These are phyloP conservation scores for Globisporangium uncinulatum DNA, from an alignment of 352 stramenopile species.

Conservation along the genomic window DNA sequence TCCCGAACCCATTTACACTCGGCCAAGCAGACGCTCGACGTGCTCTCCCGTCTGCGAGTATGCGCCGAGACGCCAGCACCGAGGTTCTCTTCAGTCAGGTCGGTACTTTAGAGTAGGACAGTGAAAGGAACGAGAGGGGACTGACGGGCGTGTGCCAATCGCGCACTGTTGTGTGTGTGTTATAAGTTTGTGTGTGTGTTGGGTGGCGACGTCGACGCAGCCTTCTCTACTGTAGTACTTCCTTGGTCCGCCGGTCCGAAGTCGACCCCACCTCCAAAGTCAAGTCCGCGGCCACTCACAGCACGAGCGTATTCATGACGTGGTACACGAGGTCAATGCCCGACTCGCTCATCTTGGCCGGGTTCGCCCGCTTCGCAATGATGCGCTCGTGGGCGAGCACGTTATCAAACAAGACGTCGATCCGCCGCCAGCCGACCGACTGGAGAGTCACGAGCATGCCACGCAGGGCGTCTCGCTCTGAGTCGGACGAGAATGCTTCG, in stretches of 20 bases:
- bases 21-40: not conserved
- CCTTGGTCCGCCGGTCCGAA: no score
- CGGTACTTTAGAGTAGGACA: constrained; percentile 18
- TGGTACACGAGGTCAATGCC: constrained; percentile 73
- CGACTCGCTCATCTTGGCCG: constrained; percentile 45
- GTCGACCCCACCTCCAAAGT: not conserved
- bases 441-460: constrained; percentile 74
- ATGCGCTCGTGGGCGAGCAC: constrained; percentile 74
- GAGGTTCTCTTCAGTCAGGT: constrained; percentile 19
- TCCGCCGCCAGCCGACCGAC: constrained; percentile 62
- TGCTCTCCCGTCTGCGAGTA: no score
- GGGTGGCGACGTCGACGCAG: no score
- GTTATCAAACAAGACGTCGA: constrained; percentile 68
- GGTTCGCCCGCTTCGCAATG: constrained; percentile 68
- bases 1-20: no score
- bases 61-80: constrained; percentile 15
- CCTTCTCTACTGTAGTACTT: no score
- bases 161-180: no score
- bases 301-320: constrained; percentile 63
- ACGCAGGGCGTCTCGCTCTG: constrained; percentile 53
- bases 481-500: constrained; percentile 59
- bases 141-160: no score
- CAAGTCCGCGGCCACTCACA: constrained; percentile 21
- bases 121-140: no score
- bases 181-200: no score